These are phyloP conservation scores for Populus davidiana DNA, from an alignment of 345 rosid species.

Conservation along the genomic window DNA sequence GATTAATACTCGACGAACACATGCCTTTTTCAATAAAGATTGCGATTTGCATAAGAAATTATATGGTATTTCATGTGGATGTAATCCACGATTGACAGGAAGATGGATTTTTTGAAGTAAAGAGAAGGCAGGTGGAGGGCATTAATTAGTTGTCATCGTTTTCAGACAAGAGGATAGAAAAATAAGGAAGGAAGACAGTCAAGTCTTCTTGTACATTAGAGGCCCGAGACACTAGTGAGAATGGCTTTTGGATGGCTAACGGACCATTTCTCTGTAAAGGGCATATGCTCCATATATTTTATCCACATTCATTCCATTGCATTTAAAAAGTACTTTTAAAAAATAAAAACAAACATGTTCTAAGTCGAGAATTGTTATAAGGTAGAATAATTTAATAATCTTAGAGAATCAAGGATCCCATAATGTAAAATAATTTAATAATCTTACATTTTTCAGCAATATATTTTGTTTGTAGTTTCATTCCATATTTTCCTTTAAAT, in stretches of 20 bases:
- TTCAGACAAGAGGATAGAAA: neutral
- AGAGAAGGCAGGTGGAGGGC: neutral
- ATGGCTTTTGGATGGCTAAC: neutral
- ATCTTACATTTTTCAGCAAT: neutral
- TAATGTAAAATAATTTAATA: no score
- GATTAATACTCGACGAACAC: neutral
- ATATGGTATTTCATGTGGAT: neutral
- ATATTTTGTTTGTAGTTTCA: neutral
- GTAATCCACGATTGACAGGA: neutral
- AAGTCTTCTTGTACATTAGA: neutral
- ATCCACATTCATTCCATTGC: neutral
- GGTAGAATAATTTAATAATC: no score
- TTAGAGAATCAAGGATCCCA: neutral
- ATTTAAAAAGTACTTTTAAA: no score
- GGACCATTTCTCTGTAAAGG: neutral
- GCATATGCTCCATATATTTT: neutral
- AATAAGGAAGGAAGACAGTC: neutral
- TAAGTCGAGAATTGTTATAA: rapidly evolving
- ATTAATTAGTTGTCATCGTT: neutral
- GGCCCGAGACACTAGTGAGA: neutral
- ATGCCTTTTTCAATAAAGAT: neutral
- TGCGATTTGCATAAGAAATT: neutral
- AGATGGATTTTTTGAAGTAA: neutral
- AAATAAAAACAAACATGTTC: no score
- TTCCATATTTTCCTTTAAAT: neutral